A percentile compares a stretch with the other conserved stretches of the same genome.
Evolutionary conservation across 495 filamentous ascomycete species (phyloP).

Genomic region (Hypoxylon fragiforme): DNA sequence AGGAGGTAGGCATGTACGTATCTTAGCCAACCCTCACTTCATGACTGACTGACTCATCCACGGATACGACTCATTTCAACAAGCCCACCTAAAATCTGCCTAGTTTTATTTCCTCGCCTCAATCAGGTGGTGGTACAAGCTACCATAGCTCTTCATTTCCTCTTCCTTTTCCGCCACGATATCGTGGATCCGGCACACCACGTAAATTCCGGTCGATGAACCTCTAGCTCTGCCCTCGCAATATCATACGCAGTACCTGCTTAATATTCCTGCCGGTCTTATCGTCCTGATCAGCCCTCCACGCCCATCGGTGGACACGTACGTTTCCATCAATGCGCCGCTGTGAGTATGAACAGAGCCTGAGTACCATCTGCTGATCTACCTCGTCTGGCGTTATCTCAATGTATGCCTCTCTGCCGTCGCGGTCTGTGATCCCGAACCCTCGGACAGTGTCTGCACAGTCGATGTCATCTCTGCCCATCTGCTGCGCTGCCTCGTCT

Average conservation of each 20-base stretch:
- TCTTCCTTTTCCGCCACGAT: conserved; percentile 1
- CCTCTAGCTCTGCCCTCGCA: conserved; percentile 1
- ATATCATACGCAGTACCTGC: neutral
- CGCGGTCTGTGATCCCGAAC: conserved; percentile 10
- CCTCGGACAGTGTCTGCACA: conserved; percentile 25
- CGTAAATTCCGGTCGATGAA: neutral
- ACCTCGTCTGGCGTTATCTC: conserved; percentile 9
- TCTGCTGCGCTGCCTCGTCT: conserved; percentile 1
- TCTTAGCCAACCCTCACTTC: too few species aligned
- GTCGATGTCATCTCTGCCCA: conserved; percentile 18
- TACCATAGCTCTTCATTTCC: too few species aligned
- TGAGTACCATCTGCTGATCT: conserved; percentile 17
- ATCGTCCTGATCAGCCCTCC: conserved; percentile 8
- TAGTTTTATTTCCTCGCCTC: too few species aligned
- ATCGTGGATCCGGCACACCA: neutral
- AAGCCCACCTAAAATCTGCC: too few species aligned
- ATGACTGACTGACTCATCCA: too few species aligned
- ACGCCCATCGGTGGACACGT: conserved; percentile 9
- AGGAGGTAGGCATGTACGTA: too few species aligned
- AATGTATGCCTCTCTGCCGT: conserved; percentile 13
- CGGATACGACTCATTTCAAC: too few species aligned
- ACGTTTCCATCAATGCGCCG: neutral
- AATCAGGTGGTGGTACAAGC: too few species aligned
- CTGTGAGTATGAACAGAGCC: conserved; percentile 23
- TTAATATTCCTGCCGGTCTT: neutral